Conservation (phyloP, 805 yeast species). For the Ogataea pignaliae region DNA sequence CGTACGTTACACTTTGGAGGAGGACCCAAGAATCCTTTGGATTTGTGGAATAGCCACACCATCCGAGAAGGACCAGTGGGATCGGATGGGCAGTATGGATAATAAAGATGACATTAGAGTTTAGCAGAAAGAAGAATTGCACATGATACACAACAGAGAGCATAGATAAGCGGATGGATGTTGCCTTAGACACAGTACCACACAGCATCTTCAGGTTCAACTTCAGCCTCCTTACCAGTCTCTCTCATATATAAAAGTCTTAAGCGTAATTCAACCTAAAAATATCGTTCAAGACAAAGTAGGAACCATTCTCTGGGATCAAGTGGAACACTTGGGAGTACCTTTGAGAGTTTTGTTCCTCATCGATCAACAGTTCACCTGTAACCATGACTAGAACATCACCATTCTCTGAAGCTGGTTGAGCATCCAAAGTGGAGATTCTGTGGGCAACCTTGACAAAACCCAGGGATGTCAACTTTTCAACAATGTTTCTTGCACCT, state of each 20-base stretch:
- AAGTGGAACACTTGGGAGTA: conserved; percentile 97
- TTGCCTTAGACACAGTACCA: no score
- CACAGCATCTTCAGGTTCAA: no score
- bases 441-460: conserved; percentile 91
- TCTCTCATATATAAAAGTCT: neutral
- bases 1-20: no score
- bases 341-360: conserved; percentile 92
- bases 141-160: no score
- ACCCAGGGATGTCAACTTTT: conserved; percentile 83
- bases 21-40: no score
- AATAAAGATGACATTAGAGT: no score
- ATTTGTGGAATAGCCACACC: no score
- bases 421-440: conserved; percentile 94
- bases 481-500: conserved; percentile 90
- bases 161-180: no score
- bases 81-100: no score
- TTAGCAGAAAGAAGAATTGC: no score
- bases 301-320: conserved; percentile 86
- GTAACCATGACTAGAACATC: conserved; percentile 97
- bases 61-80: no score
- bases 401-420: conserved; percentile 90
- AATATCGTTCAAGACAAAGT: conserved; percentile 93
- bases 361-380: conserved; percentile 89
- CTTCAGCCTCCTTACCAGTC: no score
- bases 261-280: conserved; percentile 88